These are phyloP conservation scores for Sutorius australiensis DNA, from an alignment of 768 basidiomycete species.

Conservation along the genomic window DNA sequence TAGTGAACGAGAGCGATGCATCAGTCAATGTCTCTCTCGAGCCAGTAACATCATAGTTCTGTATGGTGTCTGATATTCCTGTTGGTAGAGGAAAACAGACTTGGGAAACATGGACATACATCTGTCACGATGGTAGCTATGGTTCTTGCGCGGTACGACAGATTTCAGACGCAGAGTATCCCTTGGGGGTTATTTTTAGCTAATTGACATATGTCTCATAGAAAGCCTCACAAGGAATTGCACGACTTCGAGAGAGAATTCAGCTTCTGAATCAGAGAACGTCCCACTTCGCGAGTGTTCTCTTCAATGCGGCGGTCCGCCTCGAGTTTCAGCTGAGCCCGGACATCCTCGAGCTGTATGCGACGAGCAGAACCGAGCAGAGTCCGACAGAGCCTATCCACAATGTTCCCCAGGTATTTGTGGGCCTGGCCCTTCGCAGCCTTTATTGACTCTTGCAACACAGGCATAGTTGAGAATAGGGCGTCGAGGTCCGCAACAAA, in stretches of 20 bases:
- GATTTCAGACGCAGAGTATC: constrained; percentile 15
- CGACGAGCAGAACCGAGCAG: constrained; percentile 6
- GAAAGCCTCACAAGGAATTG: constrained; percentile 14
- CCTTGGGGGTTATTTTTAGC: constrained; percentile 7
- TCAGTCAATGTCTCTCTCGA: constrained; percentile 16
- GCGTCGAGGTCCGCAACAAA: constrained; percentile 24
- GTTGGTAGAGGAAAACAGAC: neutral
- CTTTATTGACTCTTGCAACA: constrained; percentile 15
- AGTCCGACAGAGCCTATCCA: constrained; percentile 19
- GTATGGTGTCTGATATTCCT: constrained; percentile 8
- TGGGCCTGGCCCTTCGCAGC: constrained; percentile 17
- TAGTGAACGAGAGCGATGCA: constrained; percentile 22
- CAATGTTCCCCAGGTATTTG: constrained; percentile 12
- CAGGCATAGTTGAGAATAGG: constrained; percentile 8
- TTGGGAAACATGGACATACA: neutral
- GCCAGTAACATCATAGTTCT: constrained; percentile 18
- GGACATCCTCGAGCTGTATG: constrained; percentile 18
- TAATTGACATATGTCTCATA: neutral
- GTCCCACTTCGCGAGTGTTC: constrained; percentile 9
- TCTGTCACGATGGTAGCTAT: neutral
- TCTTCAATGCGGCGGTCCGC: constrained; percentile 14
- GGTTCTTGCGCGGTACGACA: neutral
- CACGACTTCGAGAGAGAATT: constrained; percentile 17
- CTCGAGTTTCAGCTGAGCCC: constrained; percentile 13
- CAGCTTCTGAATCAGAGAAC: constrained; percentile 16